Evolutionary conservation across 306 rosid species (phyloP), one percentile per base, ranked within the genome.

Genomic region (Medicago arabica): DNA sequence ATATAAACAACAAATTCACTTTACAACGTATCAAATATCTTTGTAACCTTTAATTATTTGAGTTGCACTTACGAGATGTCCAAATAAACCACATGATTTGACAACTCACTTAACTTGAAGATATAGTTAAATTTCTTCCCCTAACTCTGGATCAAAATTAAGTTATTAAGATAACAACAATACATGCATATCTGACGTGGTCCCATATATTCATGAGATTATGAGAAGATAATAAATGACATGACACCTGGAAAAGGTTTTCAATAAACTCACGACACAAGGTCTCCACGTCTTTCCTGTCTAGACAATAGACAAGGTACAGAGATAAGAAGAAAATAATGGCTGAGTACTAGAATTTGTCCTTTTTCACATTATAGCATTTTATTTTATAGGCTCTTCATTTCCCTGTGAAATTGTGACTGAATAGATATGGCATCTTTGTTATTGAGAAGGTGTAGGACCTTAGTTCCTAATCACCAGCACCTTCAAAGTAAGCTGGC

Each of bases 251-350:
- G 0, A 55, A 55, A 31, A 34, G 18, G 67, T 61, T 61, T 31
- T 4, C 67, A 6, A 31, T 31, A 14, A 61, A 61, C 67, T 31
- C 67, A 61, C 67, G 67, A 61, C 67, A 61, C 41, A 14, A 34
- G 7, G 7, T 1, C 40, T 60, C 66, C 66, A 60, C 66, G 66
- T 60, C 43, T 10, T 61, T 61, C 43, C 11, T 31, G 61, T 19
- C 34, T 6, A 23, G 44, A 40, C 44, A 40, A 17, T 6, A 55
- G 59, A 17, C 3, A 53, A 17, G 10, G 1, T n/a, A 8, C 23
- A 4, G 1, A 55, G 61, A 18, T 55, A 19, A 12, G 14, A 13
- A 54, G 25, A 17, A 16, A 18, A 19, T 9, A n/a, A 0, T 51
- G 23, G 3, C 13, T 16, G 11, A 40, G 12, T 40, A 55, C 21